Percentiles rank a stretch among this genome's conserved stretches.
phyloP scores from a whole-genome alignment of 805 yeast genomes.

The Metschnikowia reukaufii region DNA sequence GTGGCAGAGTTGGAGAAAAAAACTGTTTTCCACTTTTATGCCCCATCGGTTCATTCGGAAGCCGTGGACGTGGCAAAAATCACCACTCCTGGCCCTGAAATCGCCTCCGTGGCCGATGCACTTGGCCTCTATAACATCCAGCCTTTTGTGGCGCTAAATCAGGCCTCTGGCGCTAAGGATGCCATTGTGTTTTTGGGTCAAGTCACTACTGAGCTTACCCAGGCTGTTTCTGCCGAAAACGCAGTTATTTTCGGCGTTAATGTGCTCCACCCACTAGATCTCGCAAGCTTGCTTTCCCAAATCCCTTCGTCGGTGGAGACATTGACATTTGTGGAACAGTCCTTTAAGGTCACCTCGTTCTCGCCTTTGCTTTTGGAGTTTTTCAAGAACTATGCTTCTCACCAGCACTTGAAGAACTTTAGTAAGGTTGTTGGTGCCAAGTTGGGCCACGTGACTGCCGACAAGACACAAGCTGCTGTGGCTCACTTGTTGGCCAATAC shows the following conservation, averaged over 20 bases:
- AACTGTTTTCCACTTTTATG: slow-evolving; percentile 74
- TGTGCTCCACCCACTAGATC: slow-evolving; percentile 72
- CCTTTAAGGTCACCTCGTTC: slow-evolving; percentile 40
- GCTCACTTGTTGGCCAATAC: slow-evolving; percentile 53
- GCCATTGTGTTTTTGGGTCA: slow-evolving; percentile 67
- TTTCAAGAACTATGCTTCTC: slow-evolving; percentile 54
- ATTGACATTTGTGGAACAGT: slow-evolving; percentile 68
- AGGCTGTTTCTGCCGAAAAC: slow-evolving; percentile 36
- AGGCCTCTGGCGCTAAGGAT: slow-evolving; percentile 38
- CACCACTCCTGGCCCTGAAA: neutral
- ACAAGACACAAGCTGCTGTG: slow-evolving; percentile 43
- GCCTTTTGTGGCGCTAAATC: slow-evolving; percentile 33
- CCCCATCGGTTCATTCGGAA: slow-evolving; percentile 23
- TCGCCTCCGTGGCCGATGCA: slow-evolving; percentile 23
- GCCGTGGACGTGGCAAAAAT: slow-evolving; percentile 14
- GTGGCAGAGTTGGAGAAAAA: slow-evolving; percentile 47
- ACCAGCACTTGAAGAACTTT: slow-evolving; percentile 47
- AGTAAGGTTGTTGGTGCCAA: slow-evolving; percentile 54
- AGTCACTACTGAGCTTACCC: slow-evolving; percentile 43
- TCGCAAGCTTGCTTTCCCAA: slow-evolving; percentile 46
- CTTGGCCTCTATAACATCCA: slow-evolving; percentile 25
- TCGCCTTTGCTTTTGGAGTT: slow-evolving; percentile 77
- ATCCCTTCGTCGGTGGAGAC: slow-evolving; percentile 57
- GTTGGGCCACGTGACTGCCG: slow-evolving; percentile 47
- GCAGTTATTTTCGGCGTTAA: slow-evolving; percentile 57